phyloP scores from a whole-genome alignment of 106 monocot species.

The Platanthera zijinensis region DNA sequence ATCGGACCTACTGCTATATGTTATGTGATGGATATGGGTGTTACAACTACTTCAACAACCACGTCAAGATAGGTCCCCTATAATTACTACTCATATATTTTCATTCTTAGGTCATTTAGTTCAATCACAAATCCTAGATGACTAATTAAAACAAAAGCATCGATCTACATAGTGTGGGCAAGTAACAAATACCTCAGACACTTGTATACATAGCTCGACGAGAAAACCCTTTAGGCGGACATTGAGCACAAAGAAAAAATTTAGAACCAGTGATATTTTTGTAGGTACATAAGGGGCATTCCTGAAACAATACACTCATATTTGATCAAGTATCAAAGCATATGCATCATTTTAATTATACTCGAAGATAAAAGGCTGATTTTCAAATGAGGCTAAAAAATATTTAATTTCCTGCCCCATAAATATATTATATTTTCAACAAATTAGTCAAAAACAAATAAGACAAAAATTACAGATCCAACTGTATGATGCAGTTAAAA shows the following conservation, averaged over 20 bases:
- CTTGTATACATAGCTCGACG: constrained; percentile 65
- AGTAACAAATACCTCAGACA: constrained; percentile 57
- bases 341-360: background rate
- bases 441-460: background rate
- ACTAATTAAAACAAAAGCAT: background rate
- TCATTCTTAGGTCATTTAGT: too few relatives aligned
- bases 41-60: too few relatives aligned
- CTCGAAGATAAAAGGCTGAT: background rate
- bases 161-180: background rate
- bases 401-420: background rate
- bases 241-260: constrained; percentile 51
- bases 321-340: constrained; percentile 3
- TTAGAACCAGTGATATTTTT: constrained; percentile 94
- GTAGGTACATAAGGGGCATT: constrained; percentile 86
- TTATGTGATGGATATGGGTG: too few relatives aligned
- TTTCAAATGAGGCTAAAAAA: background rate
- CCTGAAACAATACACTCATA: constrained; percentile 36
- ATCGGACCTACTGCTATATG: too few relatives aligned
- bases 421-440: background rate
- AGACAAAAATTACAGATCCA: background rate
- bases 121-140: background rate
- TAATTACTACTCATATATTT: too few relatives aligned
- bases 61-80: too few relatives aligned
- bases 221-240: constrained; percentile 70
- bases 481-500: background rate